phyloP scores from a whole-genome alignment of 2,329 filamentous ascomycete species.

The Phialophora verrucosa region DNA sequence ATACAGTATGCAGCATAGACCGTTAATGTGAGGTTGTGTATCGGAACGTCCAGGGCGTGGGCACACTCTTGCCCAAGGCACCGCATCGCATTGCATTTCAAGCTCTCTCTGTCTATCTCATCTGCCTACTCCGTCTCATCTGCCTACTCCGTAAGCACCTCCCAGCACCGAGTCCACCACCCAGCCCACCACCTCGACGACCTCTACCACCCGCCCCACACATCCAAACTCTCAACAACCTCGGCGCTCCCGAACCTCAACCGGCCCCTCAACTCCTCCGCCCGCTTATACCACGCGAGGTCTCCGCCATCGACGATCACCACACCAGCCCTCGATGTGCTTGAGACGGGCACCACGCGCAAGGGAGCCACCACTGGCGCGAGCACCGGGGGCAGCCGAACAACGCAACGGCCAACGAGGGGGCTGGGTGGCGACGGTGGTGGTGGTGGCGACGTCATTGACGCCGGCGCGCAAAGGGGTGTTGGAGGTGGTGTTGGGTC shows the following conservation, averaged over 20 bases:
- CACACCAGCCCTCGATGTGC: neutral
- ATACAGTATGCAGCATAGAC: neutral
- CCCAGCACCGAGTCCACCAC: neutral
- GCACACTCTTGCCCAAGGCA: no score
- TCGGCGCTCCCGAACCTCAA: slow-evolving; percentile 1
- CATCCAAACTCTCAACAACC: slow-evolving; percentile 1
- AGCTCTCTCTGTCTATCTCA: neutral
- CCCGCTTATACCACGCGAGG: neutral
- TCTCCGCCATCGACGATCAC: neutral
- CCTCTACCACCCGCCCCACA: neutral
- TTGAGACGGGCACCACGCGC: neutral
- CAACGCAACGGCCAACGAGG: neutral
- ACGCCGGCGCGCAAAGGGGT: neutral
- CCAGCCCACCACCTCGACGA: neutral
- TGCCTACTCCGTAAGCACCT: neutral
- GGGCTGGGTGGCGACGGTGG: neutral
- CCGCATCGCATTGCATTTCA: neutral
- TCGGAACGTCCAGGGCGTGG: neutral
- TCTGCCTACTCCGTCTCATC: neutral
- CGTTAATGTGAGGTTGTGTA: no score
- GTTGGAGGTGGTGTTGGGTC: neutral
- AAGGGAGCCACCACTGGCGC: neutral
- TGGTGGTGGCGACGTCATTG: neutral
- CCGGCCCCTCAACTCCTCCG: neutral
- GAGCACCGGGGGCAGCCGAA: neutral